These are phyloP conservation scores for Pichia cephalocereana DNA, from an alignment of 805 yeast genomes.

Conservation along the genomic window DNA sequence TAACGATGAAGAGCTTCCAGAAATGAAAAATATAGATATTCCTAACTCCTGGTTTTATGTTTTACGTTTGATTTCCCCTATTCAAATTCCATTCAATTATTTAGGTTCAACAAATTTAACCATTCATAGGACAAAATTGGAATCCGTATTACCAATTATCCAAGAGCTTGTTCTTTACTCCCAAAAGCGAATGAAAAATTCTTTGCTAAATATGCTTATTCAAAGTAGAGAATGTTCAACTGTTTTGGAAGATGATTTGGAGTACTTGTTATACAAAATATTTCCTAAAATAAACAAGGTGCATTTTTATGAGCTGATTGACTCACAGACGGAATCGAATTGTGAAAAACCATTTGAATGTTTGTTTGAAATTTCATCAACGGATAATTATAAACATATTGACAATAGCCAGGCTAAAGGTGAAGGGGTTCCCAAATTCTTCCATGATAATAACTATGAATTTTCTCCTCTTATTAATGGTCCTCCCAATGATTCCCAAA, in stretches of 20 bases:
- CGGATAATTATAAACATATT: not conserved
- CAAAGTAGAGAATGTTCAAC: conserved; percentile 16
- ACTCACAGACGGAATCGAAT: conserved; percentile 7
- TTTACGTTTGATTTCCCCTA: conserved; percentile 51
- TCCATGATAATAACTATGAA: conserved; percentile 32
- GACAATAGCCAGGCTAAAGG: not conserved
- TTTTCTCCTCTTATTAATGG: conserved; percentile 22
- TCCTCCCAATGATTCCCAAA: not conserved
- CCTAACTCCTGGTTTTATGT: conserved; percentile 64
- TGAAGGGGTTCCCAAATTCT: not conserved
- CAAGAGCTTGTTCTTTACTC: conserved; percentile 23
- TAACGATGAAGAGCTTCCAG: not conserved
- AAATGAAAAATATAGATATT: conserved; percentile 18
- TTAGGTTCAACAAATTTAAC: conserved; percentile 28
- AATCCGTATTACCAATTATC: conserved; percentile 23
- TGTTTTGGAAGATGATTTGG: conserved; percentile 14
- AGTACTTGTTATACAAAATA: conserved; percentile 12
- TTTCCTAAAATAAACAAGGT: conserved; percentile 22
- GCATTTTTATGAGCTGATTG: conserved; percentile 19
- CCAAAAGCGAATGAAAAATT: conserved; percentile 9
- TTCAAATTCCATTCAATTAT: conserved; percentile 51
- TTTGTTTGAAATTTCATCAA: conserved; percentile 13
- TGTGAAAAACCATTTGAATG: conserved; percentile 18
- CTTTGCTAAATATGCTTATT: conserved; percentile 3
- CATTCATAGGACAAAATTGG: conserved; percentile 16